A percentile compares a stretch with the other conserved stretches of the same genome.
Evolutionary conservation across 495 filamentous ascomycete species (phyloP).

Genomic region (Poronia punctata): DNA sequence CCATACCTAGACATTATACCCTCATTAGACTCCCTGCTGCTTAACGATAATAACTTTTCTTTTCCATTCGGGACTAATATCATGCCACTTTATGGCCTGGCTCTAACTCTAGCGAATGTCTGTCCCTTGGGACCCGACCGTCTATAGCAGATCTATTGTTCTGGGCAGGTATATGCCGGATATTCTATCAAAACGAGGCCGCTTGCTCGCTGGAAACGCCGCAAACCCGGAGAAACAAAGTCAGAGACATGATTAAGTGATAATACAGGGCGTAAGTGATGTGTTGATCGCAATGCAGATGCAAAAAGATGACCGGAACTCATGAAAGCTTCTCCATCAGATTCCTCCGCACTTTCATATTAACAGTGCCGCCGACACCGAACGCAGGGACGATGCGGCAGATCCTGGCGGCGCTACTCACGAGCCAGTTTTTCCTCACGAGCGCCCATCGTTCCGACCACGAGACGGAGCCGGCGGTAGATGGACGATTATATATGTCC

Average conservation of each 20-base stretch:
- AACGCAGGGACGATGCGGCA: slow-evolving; percentile 91
- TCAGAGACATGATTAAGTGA: too few species aligned
- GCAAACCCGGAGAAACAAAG: neutral
- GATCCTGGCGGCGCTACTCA: slow-evolving; percentile 74
- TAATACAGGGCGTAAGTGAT: too few species aligned
- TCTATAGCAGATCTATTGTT: too few species aligned
- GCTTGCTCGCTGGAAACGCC: slow-evolving; percentile 1
- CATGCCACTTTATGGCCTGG: too few species aligned
- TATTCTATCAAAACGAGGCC: neutral
- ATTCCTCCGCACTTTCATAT: slow-evolving; percentile 59
- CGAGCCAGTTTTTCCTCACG: slow-evolving; percentile 68
- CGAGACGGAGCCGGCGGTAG: slow-evolving; percentile 30
- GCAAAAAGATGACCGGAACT: too few species aligned
- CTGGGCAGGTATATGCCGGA: too few species aligned
- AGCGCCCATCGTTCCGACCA: slow-evolving; percentile 55
- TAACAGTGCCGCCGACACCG: slow-evolving; percentile 86
- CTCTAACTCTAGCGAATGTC: too few species aligned
- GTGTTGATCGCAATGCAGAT: too few species aligned
- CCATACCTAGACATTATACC: slow-evolving; percentile 5
- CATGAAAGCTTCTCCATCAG: slow-evolving; percentile 38
- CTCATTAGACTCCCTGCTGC: too few species aligned
- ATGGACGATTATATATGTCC: slow-evolving; percentile 77
- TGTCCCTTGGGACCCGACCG: too few species aligned
- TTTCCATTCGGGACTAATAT: too few species aligned
- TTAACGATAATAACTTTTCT: too few species aligned